A percentile compares a stretch with the other conserved stretches of the same genome.
phyloP scores from a whole-genome alignment of 1,284 basidiomycete species.

The Puccinia horiana region DNA sequence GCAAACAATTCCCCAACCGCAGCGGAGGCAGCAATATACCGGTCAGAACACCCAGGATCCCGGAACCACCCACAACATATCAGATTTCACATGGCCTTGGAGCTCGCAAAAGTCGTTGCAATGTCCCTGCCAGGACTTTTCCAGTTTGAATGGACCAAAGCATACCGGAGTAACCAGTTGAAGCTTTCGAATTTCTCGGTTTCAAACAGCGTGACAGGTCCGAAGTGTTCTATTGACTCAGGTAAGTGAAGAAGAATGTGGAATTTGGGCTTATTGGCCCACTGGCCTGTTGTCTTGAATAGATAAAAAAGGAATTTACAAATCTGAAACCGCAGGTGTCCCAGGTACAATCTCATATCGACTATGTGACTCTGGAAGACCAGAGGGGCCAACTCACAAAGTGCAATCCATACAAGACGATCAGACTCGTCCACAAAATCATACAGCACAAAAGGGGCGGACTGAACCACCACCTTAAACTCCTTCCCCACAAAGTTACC shows the following conservation, averaged over 20 bases:
- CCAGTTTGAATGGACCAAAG: slow-evolving; percentile 9
- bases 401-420: neutral
- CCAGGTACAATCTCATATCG: neutral
- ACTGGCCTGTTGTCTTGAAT: slow-evolving; percentile 39
- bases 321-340: neutral
- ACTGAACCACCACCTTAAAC: neutral
- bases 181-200: slow-evolving; percentile 25
- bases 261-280: slow-evolving; percentile 62
- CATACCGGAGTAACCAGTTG: neutral
- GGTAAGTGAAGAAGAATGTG: slow-evolving; percentile 54
- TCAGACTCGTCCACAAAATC: neutral
- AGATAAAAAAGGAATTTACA: neutral
- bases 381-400: neutral
- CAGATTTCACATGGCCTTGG: neutral
- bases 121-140: slow-evolving; percentile 5
- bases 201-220: neutral
- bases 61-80: neutral
- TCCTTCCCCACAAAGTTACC: neutral
- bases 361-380: neutral
- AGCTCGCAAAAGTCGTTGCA: neutral
- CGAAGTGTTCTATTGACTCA: slow-evolving; percentile 48
- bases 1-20: neutral
- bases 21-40: neutral
- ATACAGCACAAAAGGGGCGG: neutral
- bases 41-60: neutral